A percentile compares a stretch with the other conserved stretches of the same genome.
These are phyloP conservation scores for Blastobotrys elegans DNA, from an alignment of 1,139 yeast species.

Conservation along the genomic window DNA sequence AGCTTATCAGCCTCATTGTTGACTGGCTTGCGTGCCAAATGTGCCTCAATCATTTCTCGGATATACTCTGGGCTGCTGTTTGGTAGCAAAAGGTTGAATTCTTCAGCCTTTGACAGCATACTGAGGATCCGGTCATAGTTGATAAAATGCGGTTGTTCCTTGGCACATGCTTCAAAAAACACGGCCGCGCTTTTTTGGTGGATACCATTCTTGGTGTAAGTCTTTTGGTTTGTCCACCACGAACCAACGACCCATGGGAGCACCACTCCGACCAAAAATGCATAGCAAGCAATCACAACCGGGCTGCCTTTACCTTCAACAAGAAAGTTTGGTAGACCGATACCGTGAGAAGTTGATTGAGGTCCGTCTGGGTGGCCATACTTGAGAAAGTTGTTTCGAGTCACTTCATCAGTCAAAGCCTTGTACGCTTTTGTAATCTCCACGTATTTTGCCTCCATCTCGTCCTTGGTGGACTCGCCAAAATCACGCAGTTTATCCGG, in stretches of 20 bases:
- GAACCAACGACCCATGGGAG: slow-evolving; percentile 72
- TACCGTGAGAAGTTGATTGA: slow-evolving; percentile 89
- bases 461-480: slow-evolving; percentile 53
- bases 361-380: slow-evolving; percentile 99
- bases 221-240: slow-evolving; percentile 88
- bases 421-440: slow-evolving; percentile 88
- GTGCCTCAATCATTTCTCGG: slow-evolving; percentile 47
- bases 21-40: slow-evolving; percentile 48
- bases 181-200: slow-evolving; percentile 76
- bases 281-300: slow-evolving; percentile 60
- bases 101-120: slow-evolving; percentile 60
- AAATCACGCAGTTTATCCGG: slow-evolving; percentile 78
- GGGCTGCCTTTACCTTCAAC: slow-evolving; percentile 81
- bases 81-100: slow-evolving; percentile 47
- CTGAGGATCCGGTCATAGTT: slow-evolving; percentile 52
- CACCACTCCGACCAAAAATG: slow-evolving; percentile 66
- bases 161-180: slow-evolving; percentile 49
- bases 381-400: slow-evolving; percentile 73
- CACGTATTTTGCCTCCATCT: slow-evolving; percentile 73
- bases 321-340: slow-evolving; percentile 88
- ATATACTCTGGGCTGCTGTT: slow-evolving; percentile 43
- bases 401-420: slow-evolving; percentile 85
- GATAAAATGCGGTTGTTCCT: slow-evolving; percentile 69
- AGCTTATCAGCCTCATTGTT: slow-evolving; percentile 45
- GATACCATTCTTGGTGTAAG: slow-evolving; percentile 77